Evolutionary conservation across 768 basidiomycete genomes (phyloP).

Genomic region (Candolleomyces aberdarensis): DNA sequence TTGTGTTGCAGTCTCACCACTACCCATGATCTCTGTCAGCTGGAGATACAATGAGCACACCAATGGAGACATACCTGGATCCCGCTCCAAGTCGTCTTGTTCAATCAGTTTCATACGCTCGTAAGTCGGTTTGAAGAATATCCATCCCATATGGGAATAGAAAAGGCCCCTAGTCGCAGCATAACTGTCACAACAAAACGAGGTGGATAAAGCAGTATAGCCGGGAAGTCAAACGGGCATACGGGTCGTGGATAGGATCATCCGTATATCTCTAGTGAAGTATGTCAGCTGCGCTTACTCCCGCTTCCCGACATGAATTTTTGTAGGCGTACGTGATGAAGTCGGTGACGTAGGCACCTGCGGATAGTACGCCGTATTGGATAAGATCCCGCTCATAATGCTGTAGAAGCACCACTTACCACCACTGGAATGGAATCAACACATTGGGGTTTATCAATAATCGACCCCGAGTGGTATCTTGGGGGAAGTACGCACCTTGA

Average conservation of each 20-base stretch:
- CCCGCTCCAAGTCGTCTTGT: slow-evolving; percentile 61
- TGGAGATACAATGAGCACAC: not conserved
- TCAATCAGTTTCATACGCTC: slow-evolving; percentile 61
- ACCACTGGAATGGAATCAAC: slow-evolving; percentile 38
- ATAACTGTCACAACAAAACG: slow-evolving; percentile 42
- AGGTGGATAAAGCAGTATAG: not conserved
- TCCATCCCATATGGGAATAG: slow-evolving; percentile 85
- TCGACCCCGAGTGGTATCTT: not conserved
- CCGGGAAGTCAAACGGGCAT: not conserved
- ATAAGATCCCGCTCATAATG: not conserved
- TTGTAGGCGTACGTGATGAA: slow-evolving; percentile 59
- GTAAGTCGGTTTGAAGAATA: slow-evolving; percentile 74
- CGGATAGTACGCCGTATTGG: not conserved
- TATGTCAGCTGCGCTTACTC: not conserved
- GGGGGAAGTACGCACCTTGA: slow-evolving; percentile 47
- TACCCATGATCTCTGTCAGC: slow-evolving; percentile 17
- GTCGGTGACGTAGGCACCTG: slow-evolving; percentile 69
- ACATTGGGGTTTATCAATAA: not conserved
- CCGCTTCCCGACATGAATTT: not conserved
- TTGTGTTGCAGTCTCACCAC: slow-evolving; percentile 72
- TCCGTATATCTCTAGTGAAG: slow-evolving; percentile 59
- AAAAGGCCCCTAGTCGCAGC: slow-evolving; percentile 70
- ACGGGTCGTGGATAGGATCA: slow-evolving; percentile 68
- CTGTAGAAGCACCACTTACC: slow-evolving; percentile 32
- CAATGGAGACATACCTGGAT: slow-evolving; percentile 50